These are phyloP conservation scores for Bacterosira constricta DNA, from an alignment of 108 stramenopile species.

Conservation along the genomic window DNA sequence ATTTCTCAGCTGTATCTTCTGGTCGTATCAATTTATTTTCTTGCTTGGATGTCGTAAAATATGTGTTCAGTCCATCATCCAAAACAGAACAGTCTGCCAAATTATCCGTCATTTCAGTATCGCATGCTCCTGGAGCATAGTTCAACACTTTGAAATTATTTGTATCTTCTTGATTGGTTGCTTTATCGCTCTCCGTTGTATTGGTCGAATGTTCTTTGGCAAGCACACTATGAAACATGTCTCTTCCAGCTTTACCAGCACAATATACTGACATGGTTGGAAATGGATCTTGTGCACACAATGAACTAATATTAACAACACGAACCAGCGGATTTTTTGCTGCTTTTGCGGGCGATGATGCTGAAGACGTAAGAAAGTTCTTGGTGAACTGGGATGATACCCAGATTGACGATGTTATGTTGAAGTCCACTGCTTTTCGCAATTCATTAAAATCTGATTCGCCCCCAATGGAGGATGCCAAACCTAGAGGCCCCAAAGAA, in stretches of 20 bases:
- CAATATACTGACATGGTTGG: conserved; percentile 75
- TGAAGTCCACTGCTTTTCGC: conserved; percentile 63
- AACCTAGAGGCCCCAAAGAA: conserved; percentile 65
- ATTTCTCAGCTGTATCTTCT: conserved; percentile 61
- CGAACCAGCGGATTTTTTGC: conserved; percentile 4
- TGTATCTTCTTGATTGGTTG: not conserved
- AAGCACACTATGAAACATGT: conserved; percentile 69
- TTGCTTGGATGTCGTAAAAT: conserved; percentile 36
- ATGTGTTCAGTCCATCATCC: conserved; percentile 49
- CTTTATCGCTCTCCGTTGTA: not conserved
- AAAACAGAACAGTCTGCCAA: conserved; percentile 48
- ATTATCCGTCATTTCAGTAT: conserved; percentile 69
- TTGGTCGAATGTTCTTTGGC: conserved; percentile 56
- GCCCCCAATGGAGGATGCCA: conserved; percentile 20
- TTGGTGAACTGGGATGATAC: conserved; percentile 50
- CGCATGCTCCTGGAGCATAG: conserved; percentile 83
- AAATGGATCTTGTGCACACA: conserved; percentile 76
- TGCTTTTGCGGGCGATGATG: not conserved
- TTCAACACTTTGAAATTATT: conserved; percentile 59
- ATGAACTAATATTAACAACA: conserved; percentile 73
- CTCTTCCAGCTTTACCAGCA: conserved; percentile 76
- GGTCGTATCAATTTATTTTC: conserved; percentile 46
- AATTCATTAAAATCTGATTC: conserved; percentile 42
- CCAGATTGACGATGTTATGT: conserved; percentile 72
- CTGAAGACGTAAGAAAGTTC: conserved; percentile 17